These are phyloP conservation scores for Kwoniella sp. DNA, from an alignment of 768 basidiomycete genomes.

Conservation along the genomic window DNA sequence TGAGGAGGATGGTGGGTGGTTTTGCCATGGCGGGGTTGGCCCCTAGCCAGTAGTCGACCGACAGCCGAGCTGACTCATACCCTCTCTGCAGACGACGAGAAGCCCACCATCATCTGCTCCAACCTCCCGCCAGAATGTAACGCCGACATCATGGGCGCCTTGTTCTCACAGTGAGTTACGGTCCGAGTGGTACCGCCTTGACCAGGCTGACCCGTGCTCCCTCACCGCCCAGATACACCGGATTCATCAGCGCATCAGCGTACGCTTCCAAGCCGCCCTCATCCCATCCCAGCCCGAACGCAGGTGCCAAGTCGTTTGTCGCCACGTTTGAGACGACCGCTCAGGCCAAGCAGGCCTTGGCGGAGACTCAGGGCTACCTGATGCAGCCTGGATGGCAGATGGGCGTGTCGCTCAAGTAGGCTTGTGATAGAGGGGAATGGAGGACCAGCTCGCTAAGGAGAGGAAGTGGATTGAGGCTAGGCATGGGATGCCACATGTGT, in stretches of 20 bases:
- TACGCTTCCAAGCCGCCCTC: constrained; percentile 25
- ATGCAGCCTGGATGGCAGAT: constrained; percentile 57
- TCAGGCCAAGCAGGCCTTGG: constrained; percentile 70
- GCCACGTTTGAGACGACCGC: constrained; percentile 71
- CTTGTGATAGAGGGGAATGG: too few relatives aligned
- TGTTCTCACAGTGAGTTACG: constrained; percentile 93
- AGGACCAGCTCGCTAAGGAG: background rate
- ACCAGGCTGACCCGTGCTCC: background rate
- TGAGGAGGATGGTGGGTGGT: constrained; percentile 56
- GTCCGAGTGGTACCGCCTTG: background rate
- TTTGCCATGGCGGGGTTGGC: too few relatives aligned
- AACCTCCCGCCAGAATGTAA: constrained; percentile 89
- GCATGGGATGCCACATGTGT: too few relatives aligned
- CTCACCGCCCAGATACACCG: constrained; percentile 63
- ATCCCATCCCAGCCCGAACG: constrained; percentile 29
- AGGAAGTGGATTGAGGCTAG: too few relatives aligned
- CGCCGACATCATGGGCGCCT: constrained; percentile 73
- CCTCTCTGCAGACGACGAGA: constrained; percentile 3
- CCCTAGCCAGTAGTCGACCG: too few relatives aligned
- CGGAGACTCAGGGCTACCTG: constrained; percentile 76
- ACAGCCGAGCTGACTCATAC: constrained; percentile 35
- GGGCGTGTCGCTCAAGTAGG: constrained; percentile 32
- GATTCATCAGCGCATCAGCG: constrained; percentile 62
- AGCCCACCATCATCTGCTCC: constrained; percentile 50
- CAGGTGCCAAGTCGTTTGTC: constrained; percentile 68